A percentile compares a stretch with the other conserved stretches of the same genome.
phyloP scores from a whole-genome alignment of 768 basidiomycete species.

The Tephrocybe sp. region DNA sequence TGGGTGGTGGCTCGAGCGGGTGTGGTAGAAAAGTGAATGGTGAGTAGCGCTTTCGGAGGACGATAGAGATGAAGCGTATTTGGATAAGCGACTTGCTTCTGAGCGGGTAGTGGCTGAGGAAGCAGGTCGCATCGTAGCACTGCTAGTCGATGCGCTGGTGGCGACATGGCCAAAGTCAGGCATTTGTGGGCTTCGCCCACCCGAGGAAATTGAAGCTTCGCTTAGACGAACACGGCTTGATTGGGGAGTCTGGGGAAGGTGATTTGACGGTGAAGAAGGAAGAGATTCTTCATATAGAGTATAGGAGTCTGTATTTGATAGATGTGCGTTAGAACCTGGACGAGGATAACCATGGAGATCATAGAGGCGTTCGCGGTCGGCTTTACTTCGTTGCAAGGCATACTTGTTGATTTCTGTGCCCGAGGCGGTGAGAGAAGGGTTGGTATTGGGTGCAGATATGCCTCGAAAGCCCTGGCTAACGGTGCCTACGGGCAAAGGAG shows the following conservation, averaged over 20 bases:
- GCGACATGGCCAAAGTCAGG: slow-evolving; percentile 52
- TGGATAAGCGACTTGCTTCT: slow-evolving; percentile 57
- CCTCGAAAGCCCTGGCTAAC: slow-evolving; percentile 55
- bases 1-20: slow-evolving; percentile 48
- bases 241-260: slow-evolving; percentile 33
- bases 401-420: slow-evolving; percentile 73
- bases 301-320: slow-evolving; percentile 56
- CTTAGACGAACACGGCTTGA: slow-evolving; percentile 46
- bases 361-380: slow-evolving; percentile 56
- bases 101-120: slow-evolving; percentile 54
- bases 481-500: slow-evolving; percentile 57
- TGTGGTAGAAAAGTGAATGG: slow-evolving; percentile 47
- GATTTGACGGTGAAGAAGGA: slow-evolving; percentile 28
- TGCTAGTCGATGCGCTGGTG: slow-evolving; percentile 20
- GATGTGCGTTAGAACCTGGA: slow-evolving; percentile 48
- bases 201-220: slow-evolving; percentile 54
- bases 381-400: slow-evolving; percentile 45
- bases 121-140: slow-evolving; percentile 43
- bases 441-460: slow-evolving; percentile 83
- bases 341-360: slow-evolving; percentile 35
- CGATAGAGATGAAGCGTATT: slow-evolving; percentile 57
- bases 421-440: slow-evolving; percentile 69
- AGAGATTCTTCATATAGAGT: slow-evolving; percentile 54
- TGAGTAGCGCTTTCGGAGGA: slow-evolving; percentile 42
- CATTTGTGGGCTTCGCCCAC: slow-evolving; percentile 45